These are phyloP conservation scores for Collybia mongolica DNA, from an alignment of 768 basidiomycete species.

Conservation along the genomic window DNA sequence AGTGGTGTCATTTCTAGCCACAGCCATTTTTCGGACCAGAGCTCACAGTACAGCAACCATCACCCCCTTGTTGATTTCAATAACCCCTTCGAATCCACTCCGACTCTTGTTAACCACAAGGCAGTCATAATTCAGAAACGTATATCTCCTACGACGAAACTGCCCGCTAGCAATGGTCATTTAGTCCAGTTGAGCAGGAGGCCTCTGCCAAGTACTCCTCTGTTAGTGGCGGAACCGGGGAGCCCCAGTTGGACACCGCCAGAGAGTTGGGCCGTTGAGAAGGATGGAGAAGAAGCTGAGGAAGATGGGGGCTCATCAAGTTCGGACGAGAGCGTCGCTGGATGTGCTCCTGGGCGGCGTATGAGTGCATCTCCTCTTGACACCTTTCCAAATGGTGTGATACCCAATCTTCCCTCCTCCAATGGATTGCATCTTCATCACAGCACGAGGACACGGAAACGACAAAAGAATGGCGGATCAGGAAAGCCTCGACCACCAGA, in stretches of 20 bases:
- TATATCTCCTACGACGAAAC: slow-evolving; percentile 20
- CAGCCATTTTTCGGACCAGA: slow-evolving; percentile 30
- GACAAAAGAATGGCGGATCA: no score
- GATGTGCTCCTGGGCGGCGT: slow-evolving; percentile 6
- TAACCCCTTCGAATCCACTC: slow-evolving; percentile 38
- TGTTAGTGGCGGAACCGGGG: slow-evolving; percentile 5
- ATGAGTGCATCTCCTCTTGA: background rate
- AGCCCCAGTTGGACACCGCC: slow-evolving; percentile 59
- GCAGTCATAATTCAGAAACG: slow-evolving; percentile 20
- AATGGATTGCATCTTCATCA: no score
- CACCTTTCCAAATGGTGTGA: background rate
- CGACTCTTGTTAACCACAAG: background rate
- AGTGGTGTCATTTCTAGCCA: slow-evolving; percentile 39
- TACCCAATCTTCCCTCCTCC: background rate
- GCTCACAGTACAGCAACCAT: slow-evolving; percentile 18
- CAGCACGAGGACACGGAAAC: no score
- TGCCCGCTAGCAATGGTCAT: background rate
- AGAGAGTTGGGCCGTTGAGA: slow-evolving; percentile 74
- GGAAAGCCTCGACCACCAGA: slow-evolving; percentile 4
- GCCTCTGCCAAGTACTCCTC: slow-evolving; percentile 8
- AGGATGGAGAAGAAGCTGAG: slow-evolving; percentile 37
- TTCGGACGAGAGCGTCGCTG: slow-evolving; percentile 24
- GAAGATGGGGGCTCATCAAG: slow-evolving; percentile 29
- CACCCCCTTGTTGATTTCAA: slow-evolving; percentile 33
- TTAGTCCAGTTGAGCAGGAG: background rate